Base-by-base conservation (phyloP, 139 green algal species). In the Chlorokybus atmophyticus region DNA sequence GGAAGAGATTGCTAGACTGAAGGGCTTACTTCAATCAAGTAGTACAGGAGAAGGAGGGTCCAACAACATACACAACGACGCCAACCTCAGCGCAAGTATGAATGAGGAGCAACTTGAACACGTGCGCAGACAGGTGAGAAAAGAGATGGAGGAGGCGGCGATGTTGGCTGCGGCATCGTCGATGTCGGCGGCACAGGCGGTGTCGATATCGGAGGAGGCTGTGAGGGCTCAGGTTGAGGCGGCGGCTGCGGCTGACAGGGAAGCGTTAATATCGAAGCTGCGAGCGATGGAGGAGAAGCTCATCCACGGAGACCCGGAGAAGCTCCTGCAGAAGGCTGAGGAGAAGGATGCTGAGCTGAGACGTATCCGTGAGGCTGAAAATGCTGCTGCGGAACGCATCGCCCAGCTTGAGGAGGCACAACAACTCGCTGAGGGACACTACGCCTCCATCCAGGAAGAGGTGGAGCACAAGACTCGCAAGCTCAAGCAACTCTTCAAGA, bases 1-100 rank as follows among this genome's bases (percentile, higher is more conserved):
- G 71, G 79, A 87, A 6, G 84, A 95, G 62, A 94, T 95, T 25
- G 47, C 64, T 1, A 51, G 72, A n/a, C n/a, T n/a, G n/a, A n/a
- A n/a, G n/a, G n/a, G n/a, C n/a, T n/a, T n/a, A n/a, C n/a, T n/a
- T n/a, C n/a, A n/a, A n/a, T n/a, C n/a, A n/a, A n/a, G n/a, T n/a
- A n/a, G n/a, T n/a, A n/a, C n/a, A n/a, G n/a, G n/a, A n/a, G n/a
- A n/a, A n/a, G n/a, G n/a, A n/a, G n/a, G n/a, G n/a, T n/a, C n/a
- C n/a, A n/a, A n/a, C n/a, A n/a, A n/a, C n/a, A n/a, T n/a, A n/a
- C n/a, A n/a, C n/a, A n/a, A n/a, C n/a, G n/a, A n/a, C n/a, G n/a
- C n/a, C n/a, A n/a, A n/a, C n/a, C n/a, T n/a, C n/a, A n/a, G n/a
- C n/a, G n/a, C n/a, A n/a, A n/a, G n/a, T n/a, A 32, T 50, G 39